phyloP scores from a whole-genome alignment of 1,284 basidiomycete genomes.

The Pterulicium gracile region DNA sequence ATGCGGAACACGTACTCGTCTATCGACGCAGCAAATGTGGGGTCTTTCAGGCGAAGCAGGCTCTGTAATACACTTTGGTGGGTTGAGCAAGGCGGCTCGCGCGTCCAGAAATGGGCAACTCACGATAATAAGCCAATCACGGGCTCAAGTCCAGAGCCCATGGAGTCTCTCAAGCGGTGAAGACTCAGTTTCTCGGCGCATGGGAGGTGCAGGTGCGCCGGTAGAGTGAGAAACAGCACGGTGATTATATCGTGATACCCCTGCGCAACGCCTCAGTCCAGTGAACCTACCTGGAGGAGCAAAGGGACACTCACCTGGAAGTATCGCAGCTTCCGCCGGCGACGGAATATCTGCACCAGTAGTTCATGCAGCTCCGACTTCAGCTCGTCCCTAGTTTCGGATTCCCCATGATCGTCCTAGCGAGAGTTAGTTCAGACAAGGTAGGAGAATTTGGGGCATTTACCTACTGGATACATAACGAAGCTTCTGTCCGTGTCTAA shows the following conservation, averaged over 20 bases:
- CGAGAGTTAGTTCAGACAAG: not conserved
- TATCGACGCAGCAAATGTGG: slow-evolving; percentile 55
- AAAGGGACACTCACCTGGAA: slow-evolving; percentile 53
- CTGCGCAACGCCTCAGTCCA: slow-evolving; percentile 22
- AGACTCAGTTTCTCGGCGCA: slow-evolving; percentile 69
- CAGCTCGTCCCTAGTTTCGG: slow-evolving; percentile 29
- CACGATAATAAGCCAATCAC: slow-evolving; percentile 76
- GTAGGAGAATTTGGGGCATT: slow-evolving; percentile 17
- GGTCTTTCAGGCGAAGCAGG: slow-evolving; percentile 60
- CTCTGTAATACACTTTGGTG: slow-evolving; percentile 55
- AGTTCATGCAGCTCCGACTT: slow-evolving; percentile 65
- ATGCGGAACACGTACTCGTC: slow-evolving; percentile 39
- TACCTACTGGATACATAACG: slow-evolving; percentile 80
- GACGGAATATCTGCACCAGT: slow-evolving; percentile 68
- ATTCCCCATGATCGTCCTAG: not conserved
- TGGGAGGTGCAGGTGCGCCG: slow-evolving; percentile 41
- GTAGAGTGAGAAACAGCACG: slow-evolving; percentile 76
- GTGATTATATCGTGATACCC: slow-evolving; percentile 92
- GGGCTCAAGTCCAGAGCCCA: slow-evolving; percentile 79
- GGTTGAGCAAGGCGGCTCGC: slow-evolving; percentile 6
- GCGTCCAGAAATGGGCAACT: slow-evolving; percentile 10
- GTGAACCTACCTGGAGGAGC: not conserved
- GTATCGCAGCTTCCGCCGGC: slow-evolving; percentile 66
- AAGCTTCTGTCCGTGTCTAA: slow-evolving; percentile 86
- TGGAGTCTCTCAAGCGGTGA: slow-evolving; percentile 78